Base-by-base conservation (phyloP, 495 filamentous ascomycete species). In the Poronia punctata region DNA sequence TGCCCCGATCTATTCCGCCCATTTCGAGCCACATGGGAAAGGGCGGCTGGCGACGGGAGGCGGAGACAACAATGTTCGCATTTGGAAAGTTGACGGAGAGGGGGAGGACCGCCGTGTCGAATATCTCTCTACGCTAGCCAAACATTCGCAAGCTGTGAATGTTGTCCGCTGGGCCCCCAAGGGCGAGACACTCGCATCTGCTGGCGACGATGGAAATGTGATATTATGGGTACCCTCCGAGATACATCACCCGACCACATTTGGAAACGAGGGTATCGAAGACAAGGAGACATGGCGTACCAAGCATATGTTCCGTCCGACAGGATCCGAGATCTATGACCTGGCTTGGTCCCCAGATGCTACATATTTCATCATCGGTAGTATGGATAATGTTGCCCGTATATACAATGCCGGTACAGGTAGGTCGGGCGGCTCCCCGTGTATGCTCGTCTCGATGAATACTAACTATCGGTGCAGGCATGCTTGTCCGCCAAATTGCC, bases 341-440 rank as follows among this genome's bases (percentile, higher is more conserved):
- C 67, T 99, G 43, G 92, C 92, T 27, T 99, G 92, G 92, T 95
- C 92, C 16, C 92, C 92, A 7, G 92, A 99, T 67, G 90, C 86
- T 16, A 72, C 84, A 20, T 95, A 89, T 66, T 94, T 97, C 67
- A 95, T 99, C 47, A 95, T 89, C 14, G 92, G 92, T 4, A 97
- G 93, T 62, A 97, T 96, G 89, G 92, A 99, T 64, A 99, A 99
- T 61, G 79, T 97, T 55, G 89, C 93, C 33, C 73, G 92, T 29
- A 96, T 99, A 45, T 97, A 95, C 71, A 94, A 95, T 62, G 88
- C 90, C 35, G 81, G 86, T 42, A 94, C 83, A 45, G 92, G 92
- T 94, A 64, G 26, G 76, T 65, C 43, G 26, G 7, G n/a, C 40
- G 12, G 10, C 14, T 23, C 16, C 24, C n/a, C 10, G 28, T 3